These are phyloP conservation scores for Emmonsiellopsis sp. DNA, from an alignment of 2,329 filamentous ascomycete genomes.

Conservation along the genomic window DNA sequence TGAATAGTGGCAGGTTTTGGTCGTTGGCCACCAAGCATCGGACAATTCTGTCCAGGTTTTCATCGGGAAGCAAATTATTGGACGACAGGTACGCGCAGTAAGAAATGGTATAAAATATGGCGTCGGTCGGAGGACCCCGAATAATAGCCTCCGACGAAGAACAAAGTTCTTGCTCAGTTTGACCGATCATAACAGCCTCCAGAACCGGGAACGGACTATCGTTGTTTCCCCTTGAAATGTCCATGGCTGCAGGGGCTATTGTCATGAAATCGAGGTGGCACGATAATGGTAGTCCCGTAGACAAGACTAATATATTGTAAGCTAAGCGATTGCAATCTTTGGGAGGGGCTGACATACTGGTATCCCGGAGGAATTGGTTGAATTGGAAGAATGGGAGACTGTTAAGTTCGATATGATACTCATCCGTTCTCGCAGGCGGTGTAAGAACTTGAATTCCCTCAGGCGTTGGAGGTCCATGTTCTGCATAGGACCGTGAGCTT, in stretches of 20 bases:
- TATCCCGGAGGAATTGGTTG: neutral
- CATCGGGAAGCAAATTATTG: slow-evolving; percentile 3
- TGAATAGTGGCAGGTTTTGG: neutral
- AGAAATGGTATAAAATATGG: slow-evolving; percentile 5
- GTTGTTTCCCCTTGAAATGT: neutral
- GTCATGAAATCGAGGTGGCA: neutral
- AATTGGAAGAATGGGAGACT: slow-evolving; percentile 4
- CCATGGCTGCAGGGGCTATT: neutral
- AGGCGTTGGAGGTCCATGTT: slow-evolving; percentile 2
- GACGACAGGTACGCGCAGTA: slow-evolving; percentile 6
- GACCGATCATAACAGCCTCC: slow-evolving; percentile 1
- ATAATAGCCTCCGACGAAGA: slow-evolving; percentile 1
- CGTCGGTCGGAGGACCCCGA: neutral
- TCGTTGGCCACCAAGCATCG: slow-evolving; percentile 1
- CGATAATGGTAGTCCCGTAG: neutral
- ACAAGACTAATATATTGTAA: neutral
- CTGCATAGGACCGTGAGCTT: neutral
- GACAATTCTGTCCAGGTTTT: slow-evolving; percentile 2
- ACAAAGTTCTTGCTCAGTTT: neutral
- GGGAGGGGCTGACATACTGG: neutral
- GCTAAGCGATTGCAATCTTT: neutral
- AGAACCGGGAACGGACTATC: neutral
- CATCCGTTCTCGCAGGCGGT: neutral
- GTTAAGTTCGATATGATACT: slow-evolving; percentile 1
- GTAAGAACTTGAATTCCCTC: slow-evolving; percentile 4